Conservation (phyloP, 805 yeast genomes). For the Clavispora fructus region DNA sequence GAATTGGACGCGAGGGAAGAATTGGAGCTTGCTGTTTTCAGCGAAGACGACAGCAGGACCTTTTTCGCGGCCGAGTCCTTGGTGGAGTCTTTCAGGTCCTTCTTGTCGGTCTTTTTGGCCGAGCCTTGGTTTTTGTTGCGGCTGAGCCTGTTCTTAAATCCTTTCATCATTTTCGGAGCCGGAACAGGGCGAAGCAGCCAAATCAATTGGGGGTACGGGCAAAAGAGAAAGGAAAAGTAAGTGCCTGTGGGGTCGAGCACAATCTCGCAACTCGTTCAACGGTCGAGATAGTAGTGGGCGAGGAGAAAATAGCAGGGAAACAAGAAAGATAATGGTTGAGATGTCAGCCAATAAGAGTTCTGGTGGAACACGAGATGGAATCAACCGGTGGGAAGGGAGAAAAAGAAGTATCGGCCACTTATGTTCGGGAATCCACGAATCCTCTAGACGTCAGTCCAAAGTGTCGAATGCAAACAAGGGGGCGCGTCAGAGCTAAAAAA, state of each 20-base stretch:
- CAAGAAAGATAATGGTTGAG: neutral
- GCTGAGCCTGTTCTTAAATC: constrained; percentile 55
- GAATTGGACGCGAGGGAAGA: constrained; percentile 25
- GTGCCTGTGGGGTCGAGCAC: neutral
- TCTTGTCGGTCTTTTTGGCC: constrained; percentile 30
- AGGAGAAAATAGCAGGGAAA: neutral
- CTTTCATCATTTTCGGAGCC: constrained; percentile 59
- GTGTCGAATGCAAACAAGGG: neutral
- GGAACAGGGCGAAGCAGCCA: neutral
- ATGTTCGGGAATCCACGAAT: neutral
- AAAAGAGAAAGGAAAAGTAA: neutral
- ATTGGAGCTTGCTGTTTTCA: constrained; percentile 14
- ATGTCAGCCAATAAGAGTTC: neutral
- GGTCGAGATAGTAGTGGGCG: neutral
- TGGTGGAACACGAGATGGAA: neutral
- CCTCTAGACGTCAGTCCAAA: neutral
- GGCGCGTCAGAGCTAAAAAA: neutral
- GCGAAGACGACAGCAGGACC: constrained; percentile 4
- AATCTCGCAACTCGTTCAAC: neutral
- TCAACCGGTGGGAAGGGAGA: neutral
- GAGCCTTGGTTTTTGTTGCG: constrained; percentile 33
- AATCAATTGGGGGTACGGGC: neutral
- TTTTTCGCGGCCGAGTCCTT: constrained; percentile 24
- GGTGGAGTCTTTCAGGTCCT: constrained; percentile 27
- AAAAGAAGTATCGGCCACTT: neutral